These are phyloP conservation scores for Penicillium tannophilum DNA, from an alignment of 495 filamentous ascomycete genomes.

Conservation along the genomic window DNA sequence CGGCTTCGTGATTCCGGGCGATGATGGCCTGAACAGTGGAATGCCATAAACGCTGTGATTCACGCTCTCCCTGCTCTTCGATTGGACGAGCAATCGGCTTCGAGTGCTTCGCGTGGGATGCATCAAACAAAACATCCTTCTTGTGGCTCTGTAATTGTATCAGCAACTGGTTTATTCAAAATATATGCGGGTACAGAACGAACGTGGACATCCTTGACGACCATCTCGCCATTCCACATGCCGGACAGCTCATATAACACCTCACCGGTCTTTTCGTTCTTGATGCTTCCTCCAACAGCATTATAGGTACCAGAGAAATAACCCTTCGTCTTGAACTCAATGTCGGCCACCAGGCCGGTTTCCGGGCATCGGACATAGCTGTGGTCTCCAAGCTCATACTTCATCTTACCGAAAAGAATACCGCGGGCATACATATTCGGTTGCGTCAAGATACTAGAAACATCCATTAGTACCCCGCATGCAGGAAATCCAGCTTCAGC, in stretches of 20 bases:
- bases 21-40: conserved; percentile 79
- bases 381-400: conserved; percentile 97
- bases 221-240: conserved; percentile 93
- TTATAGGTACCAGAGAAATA: conserved; percentile 97
- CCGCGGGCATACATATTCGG: conserved; percentile 99
- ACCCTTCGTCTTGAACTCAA: conserved; percentile 98
- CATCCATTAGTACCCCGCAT: conserved; percentile 14
- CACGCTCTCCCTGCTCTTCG: conserved; percentile 84
- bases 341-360: conserved; percentile 79
- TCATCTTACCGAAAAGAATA: conserved; percentile 99
- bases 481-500: background rate
- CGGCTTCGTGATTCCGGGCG: conserved; percentile 80
- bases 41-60: conserved; percentile 86
- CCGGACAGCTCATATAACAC: conserved; percentile 87
- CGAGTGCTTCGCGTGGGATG: conserved; percentile 71
- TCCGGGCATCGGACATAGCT: conserved; percentile 94
- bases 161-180: conserved; percentile 7
- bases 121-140: conserved; percentile 89
- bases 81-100: conserved; percentile 74
- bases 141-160: conserved; percentile 68
- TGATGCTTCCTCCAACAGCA: conserved; percentile 90
- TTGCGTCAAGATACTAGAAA: conserved; percentile 78
- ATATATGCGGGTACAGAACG: conserved; percentile 19
- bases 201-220: conserved; percentile 79
- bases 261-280: conserved; percentile 83